These are phyloP conservation scores for Boletellus deceptivus DNA, from an alignment of 1,284 basidiomycete genomes.

Conservation along the genomic window DNA sequence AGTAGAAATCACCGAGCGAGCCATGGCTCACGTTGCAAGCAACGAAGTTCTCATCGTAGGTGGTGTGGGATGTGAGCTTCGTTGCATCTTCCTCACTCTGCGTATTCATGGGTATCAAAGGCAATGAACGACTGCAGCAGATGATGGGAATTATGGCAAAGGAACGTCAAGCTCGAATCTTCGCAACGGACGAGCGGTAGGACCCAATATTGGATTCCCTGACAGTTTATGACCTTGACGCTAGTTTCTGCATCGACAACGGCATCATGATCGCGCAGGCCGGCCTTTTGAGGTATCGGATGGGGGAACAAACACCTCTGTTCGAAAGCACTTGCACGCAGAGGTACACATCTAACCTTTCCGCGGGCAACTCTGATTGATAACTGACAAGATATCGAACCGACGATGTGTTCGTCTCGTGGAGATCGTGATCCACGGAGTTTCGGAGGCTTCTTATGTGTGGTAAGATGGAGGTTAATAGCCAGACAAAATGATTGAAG, in stretches of 20 bases:
- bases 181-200: constrained; percentile 94
- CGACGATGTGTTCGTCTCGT: constrained; percentile 86
- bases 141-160: constrained; percentile 99
- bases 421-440: constrained; percentile 57
- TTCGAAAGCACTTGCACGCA: constrained; percentile 87
- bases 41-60: constrained; percentile 97
- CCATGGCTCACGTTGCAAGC: constrained; percentile 98
- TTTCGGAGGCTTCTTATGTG: background rate
- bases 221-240: constrained; percentile 4
- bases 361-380: constrained; percentile 4
- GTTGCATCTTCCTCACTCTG: background rate
- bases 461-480: background rate
- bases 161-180: constrained; percentile 88
- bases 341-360: constrained; percentile 48
- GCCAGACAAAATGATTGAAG: background rate
- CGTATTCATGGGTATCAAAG: constrained; percentile 39
- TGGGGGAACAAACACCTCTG: constrained; percentile 84
- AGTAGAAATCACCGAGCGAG: constrained; percentile 98
- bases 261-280: constrained; percentile 99
- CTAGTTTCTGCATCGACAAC: constrained; percentile 97
- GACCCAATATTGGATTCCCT: constrained; percentile 15
- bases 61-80: constrained; percentile 90
- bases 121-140: constrained; percentile 89
- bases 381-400: constrained; percentile 72
- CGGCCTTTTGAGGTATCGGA: constrained; percentile 86